Base-by-base conservation (phyloP, 2,329 filamentous ascomycete species). In the Ophiostoma montium region DNA sequence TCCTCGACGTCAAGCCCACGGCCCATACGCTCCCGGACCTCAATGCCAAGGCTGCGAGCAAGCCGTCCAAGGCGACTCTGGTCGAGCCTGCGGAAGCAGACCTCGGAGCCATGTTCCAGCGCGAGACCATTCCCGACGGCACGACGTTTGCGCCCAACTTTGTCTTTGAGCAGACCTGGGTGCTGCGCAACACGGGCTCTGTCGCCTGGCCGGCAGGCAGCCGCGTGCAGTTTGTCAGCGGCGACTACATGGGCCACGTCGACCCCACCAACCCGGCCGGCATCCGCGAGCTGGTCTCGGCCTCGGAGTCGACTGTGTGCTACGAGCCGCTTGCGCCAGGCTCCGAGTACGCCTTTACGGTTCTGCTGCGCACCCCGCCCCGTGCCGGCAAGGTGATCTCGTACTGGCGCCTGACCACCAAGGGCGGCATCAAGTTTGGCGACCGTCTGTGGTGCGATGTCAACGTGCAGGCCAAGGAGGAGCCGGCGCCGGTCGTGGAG, bases 381-480 rank as follows among this genome's bases (percentile, higher is more conserved):
- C 84, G 84, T 45, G 67, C 78, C 49, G 89, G 90, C 49, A 85
- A 83, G 64, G 74, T 82, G 52, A 92, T 95, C 60, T 96, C 92
- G 2, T 95, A 95, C 74, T 98, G 92, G 92, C 88, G 90, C 54
- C 70, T 98, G 56, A 94, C 89, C 58, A 80, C 86, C 52, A 74
- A 80, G 8, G 80, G 86, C 50, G 89, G 89, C 21, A 70, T 75
- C 55, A 84, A 86, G 55, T 95, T 96, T 56, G 92, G 92, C 35
- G 86, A 95, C 68, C 85, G 88, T 60, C 72, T 98, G 44, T 98
- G 90, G 90, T 95, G 90, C 62, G 88, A 96, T 56, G 78, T 98
- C 54, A 76, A 78, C 46, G 86, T 95, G 56, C 68, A 71, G 57
- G 58, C 60, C 30, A 61, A 65, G 54, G 62, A 69, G 57, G 60